A percentile compares a stretch with the other conserved stretches of the same genome.
These are phyloP conservation scores for Phaeotremella fagi DNA, from an alignment of 768 basidiomycete genomes.

Conservation along the genomic window DNA sequence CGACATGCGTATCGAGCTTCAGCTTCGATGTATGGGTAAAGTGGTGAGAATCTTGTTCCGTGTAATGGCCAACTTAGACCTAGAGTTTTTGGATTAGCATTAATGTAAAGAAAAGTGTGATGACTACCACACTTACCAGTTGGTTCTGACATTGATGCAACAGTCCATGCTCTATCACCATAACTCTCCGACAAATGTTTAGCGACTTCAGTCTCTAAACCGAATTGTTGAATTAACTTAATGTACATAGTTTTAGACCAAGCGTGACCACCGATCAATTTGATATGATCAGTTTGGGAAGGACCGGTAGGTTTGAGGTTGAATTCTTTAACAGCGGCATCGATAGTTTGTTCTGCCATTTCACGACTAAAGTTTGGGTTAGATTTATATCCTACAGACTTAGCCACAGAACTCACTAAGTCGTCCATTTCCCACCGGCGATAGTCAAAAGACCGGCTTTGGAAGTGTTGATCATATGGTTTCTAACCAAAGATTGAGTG, in stretches of 20 bases:
- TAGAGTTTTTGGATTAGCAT: not conserved
- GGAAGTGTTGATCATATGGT: constrained; percentile 82
- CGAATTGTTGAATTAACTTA: constrained; percentile 86
- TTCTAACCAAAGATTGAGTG: constrained; percentile 85
- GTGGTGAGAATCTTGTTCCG: constrained; percentile 64
- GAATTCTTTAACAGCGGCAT: constrained; percentile 76
- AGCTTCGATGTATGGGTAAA: constrained; percentile 86
- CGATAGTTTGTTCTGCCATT: constrained; percentile 94
- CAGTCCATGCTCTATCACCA: constrained; percentile 94
- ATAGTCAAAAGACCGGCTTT: constrained; percentile 82
- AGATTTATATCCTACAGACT: not conserved
- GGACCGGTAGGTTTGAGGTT: constrained; percentile 58
- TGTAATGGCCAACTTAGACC: constrained; percentile 73
- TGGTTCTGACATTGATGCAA: constrained; percentile 70
- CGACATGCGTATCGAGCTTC: constrained; percentile 84
- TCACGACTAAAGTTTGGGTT: constrained; percentile 47
- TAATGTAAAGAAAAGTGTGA: not conserved
- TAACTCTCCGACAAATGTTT: constrained; percentile 90
- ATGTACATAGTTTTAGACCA: constrained; percentile 98
- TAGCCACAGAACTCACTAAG: constrained; percentile 59
- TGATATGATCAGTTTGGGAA: constrained; percentile 73
- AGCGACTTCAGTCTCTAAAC: constrained; percentile 84
- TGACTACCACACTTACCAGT: constrained; percentile 53
- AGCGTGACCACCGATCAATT: constrained; percentile 84
- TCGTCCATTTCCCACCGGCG: constrained; percentile 98